A percentile compares a stretch with the other conserved stretches of the same genome.
Conservation (phyloP, 2,329 filamentous ascomycete species). For the Aspergillus fructus region DNA sequence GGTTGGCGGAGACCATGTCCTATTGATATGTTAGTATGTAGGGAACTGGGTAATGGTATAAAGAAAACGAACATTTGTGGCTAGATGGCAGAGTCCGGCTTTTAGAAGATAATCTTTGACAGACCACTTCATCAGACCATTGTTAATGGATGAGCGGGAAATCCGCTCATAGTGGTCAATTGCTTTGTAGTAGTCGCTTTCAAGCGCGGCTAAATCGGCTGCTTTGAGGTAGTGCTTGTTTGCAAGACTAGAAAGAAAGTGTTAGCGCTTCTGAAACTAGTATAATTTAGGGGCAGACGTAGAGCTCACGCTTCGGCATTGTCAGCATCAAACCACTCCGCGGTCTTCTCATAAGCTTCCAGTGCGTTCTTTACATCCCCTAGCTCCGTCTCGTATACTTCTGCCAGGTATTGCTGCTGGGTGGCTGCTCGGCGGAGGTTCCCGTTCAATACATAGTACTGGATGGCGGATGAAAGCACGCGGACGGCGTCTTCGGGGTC, state of each 20-base stretch:
- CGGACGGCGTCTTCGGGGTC: conserved; percentile 79
- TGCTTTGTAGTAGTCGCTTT: conserved; percentile 79
- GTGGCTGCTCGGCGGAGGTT: conserved; percentile 89
- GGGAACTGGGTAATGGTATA: neutral
- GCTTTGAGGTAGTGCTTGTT: conserved; percentile 95
- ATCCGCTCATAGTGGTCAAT: conserved; percentile 83
- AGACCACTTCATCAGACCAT: conserved; percentile 89
- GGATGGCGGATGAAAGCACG: conserved; percentile 75
- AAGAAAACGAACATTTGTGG: conserved; percentile 41
- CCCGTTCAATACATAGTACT: conserved; percentile 82
- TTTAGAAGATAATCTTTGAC: conserved; percentile 97
- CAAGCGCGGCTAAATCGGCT: conserved; percentile 79
- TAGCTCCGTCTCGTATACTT: conserved; percentile 80
- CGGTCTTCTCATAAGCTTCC: conserved; percentile 80
- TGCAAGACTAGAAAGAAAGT: conserved; percentile 60
- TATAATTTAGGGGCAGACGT: neutral
- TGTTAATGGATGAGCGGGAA: conserved; percentile 72
- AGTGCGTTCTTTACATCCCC: conserved; percentile 76
- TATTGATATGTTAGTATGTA: conserved; percentile 18
- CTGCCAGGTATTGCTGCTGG: conserved; percentile 84
- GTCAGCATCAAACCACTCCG: conserved; percentile 85
- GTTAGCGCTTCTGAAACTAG: neutral
- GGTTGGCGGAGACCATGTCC: conserved; percentile 75
- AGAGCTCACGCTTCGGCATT: conserved; percentile 70
- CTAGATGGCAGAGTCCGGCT: conserved; percentile 85